Evolutionary conservation across 2,329 filamentous ascomycete genomes (phyloP), one percentile per base, ranked within the genome.

Genomic region (Calonectria montana): DNA sequence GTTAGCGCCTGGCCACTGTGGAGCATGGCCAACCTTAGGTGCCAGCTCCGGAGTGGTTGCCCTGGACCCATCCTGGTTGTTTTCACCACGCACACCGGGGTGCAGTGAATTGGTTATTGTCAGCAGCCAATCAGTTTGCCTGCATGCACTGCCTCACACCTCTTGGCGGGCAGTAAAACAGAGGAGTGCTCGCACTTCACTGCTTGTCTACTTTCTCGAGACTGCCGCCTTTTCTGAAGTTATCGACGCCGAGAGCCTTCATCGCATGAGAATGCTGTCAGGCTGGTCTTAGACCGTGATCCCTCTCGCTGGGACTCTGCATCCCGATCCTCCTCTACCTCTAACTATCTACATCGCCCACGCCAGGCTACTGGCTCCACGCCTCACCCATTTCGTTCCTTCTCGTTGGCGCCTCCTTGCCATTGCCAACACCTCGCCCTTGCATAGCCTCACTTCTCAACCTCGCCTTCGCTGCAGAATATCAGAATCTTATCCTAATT

Each of bases 371-470:
- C 69, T 73, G 75, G 74, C 74, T 78, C 71, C 65, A 78, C 77
- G 77, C 75, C 75, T 75, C 70, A 69, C 72, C 59, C 68, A 72
- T 70, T 73, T 75, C 59, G 74, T 69, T 71, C 70, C 47, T 74
- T 72, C 37, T 48, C 68, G 71, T 69, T 67, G 73, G 66, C 66
- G 48, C 67, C 71, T 76, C 64, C 59, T 59, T 66, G 70, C 69
- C 70, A 69, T 69, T 68, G 55, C 70, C 55, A 31, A 59, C 25
- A 55, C 65, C 71, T 76, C 37, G 67, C 73, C 69, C 27, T 73
- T 75, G 77, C 77, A 75, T 76, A 78, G 77, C 77, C 77, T 77
- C 71, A 35, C 66, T 53, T 50, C 35, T 69, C 70, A 64, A 61
- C 61, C 55, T 63, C 66, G 35, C 35, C 29, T 35, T 55, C 50